A percentile compares a stretch with the other conserved stretches of the same genome.
phyloP scores from a whole-genome alignment of 2,329 filamentous ascomycete species.

The Ophiostoma sp. region DNA sequence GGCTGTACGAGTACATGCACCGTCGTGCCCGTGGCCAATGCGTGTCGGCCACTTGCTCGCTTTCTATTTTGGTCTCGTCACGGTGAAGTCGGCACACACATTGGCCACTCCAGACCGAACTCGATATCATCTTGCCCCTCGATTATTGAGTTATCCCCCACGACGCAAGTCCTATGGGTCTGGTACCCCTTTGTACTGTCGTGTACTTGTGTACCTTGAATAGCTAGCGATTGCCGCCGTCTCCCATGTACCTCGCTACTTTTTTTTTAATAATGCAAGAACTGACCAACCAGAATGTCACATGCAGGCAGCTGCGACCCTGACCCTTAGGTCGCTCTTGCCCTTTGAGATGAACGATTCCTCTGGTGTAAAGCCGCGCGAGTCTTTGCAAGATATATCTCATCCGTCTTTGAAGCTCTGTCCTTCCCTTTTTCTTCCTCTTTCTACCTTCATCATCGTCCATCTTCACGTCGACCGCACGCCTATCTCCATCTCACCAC shows the following conservation, averaged over 20 bases:
- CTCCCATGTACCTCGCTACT: too few relatives aligned
- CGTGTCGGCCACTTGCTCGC: not conserved
- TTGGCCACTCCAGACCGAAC: not conserved
- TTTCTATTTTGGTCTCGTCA: not conserved
- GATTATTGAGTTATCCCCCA: too few relatives aligned
- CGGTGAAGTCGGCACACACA: not conserved
- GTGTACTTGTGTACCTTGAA: not conserved
- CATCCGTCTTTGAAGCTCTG: not conserved
- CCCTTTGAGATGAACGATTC: not conserved
- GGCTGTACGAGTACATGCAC: not conserved
- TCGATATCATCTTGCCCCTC: too few relatives aligned
- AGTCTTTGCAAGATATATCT: conserved; percentile 1
- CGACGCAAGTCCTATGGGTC: too few relatives aligned
- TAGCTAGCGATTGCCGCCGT: not conserved
- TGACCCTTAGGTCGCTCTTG: conserved; percentile 11
- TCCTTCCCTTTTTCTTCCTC: not conserved
- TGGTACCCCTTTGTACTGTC: not conserved
- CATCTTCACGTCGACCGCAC: not conserved
- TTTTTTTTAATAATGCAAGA: not conserved
- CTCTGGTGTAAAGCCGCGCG: not conserved
- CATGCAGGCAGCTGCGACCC: conserved; percentile 21
- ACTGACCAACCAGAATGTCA: conserved; percentile 20
- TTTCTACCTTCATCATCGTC: not conserved
- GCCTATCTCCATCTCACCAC: not conserved
- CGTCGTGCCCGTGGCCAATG: not conserved